These are phyloP conservation scores for Haplosporangium sp. DNA, from an alignment of 371 early-diverging fungal species.

Conservation along the genomic window DNA sequence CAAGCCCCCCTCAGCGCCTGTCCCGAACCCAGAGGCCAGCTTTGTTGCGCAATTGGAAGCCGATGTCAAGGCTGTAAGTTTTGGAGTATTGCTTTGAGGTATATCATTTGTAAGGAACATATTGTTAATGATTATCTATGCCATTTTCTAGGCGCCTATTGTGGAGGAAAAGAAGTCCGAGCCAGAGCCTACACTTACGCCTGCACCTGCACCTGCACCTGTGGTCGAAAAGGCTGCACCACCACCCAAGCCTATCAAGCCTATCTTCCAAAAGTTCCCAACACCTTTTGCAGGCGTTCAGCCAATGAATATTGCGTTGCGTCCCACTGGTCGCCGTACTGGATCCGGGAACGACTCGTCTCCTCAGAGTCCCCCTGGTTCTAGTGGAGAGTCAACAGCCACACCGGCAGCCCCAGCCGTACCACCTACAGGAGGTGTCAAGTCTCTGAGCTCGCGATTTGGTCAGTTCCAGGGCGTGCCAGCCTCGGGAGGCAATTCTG, in stretches of 20 bases:
- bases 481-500: constrained; percentile 57
- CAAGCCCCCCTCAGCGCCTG: constrained; percentile 43
- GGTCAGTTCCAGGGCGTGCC: constrained; percentile 63
- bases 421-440: constrained; percentile 66
- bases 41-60: constrained; percentile 50
- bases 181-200: constrained; percentile 12
- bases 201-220: constrained; percentile 23
- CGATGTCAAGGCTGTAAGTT: constrained; percentile 52
- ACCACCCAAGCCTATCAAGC: constrained; percentile 70
- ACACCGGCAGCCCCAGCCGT: constrained; percentile 48
- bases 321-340: constrained; percentile 47
- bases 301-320: constrained; percentile 55
- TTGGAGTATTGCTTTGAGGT: background rate
- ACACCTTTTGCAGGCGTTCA: constrained; percentile 68
- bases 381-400: constrained; percentile 6
- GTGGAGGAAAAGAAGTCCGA: constrained; percentile 44
- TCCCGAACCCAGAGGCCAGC: constrained; percentile 35
- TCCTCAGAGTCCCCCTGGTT: constrained; percentile 29
- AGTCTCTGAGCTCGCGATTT: constrained; percentile 64
- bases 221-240: constrained; percentile 46
- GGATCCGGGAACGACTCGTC: constrained; percentile 48
- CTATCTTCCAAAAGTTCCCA: constrained; percentile 74
- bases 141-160: constrained; percentile 33
- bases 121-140: background rate
- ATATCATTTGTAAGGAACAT: background rate